Evolutionary conservation across 371 early-diverging fungal genomes (phyloP), one percentile per base, ranked within the genome.

Genomic region (Mortierella sp.): DNA sequence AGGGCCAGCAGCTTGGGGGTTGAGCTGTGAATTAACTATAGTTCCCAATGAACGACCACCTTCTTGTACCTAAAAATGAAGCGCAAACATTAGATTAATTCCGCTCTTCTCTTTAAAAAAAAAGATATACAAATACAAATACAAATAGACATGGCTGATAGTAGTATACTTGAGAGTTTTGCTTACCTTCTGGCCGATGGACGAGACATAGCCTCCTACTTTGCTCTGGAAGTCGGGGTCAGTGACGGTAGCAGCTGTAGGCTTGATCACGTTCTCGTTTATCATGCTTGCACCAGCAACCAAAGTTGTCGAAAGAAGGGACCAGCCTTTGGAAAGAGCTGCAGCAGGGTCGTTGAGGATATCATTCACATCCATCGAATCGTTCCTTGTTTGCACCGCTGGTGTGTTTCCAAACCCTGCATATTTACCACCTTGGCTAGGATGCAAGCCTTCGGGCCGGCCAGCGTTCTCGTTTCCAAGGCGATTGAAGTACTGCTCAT

Each of bases 381-480:
- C 64, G 12, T 69, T 60, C 56, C 76, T 72, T 9, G 68, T 72
- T 22, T 75, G 83, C 54, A 77, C 68, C 23, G 68, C 40, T 59
- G 78, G 68, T 15, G 73, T 42, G 43, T 89, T 94, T 59, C 97
- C 97, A 75, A 96, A 97, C 1, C 97, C 97, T 34, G 88, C 89
- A 82, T 93, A 98, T 78, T 92, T 93, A 29, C 98, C 98, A 37
- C 98, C 97, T 83, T 96, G 96, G 68, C 89, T 95, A 8, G 98
- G 97, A 32, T 96, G 96, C 57, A 97, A 75, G 72, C 90, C 66
- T 76, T 89, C 92, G 8, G 90, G 84, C n/a, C 93, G 84, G n/a
- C n/a, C 40, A 1, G 87, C 85, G 64, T 94, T 93, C 42, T 83
- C 84, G 22, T 66, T 57, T 49, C 92, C 93, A n/a, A 92, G 74